phyloP scores from a whole-genome alignment of 306 rosid genomes.

The Hippophae rhamnoides region DNA sequence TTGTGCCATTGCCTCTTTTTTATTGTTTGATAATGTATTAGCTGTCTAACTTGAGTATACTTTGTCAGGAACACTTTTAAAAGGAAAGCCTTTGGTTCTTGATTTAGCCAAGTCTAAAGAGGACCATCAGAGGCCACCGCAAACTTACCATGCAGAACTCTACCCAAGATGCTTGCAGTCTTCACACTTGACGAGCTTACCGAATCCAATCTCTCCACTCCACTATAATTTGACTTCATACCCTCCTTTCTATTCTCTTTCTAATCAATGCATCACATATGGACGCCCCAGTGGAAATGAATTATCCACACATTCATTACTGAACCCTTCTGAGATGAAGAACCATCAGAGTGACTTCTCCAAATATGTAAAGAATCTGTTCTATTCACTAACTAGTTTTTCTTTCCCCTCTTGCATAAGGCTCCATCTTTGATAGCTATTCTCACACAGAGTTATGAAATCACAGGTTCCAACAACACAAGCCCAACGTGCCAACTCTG shows the following conservation, averaged over 20 bases:
- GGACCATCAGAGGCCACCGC: background rate
- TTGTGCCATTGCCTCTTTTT: too few species aligned
- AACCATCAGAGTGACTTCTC: background rate
- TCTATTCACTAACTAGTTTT: background rate
- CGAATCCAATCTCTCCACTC: too few species aligned
- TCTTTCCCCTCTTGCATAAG: background rate
- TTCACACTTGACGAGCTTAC: too few species aligned
- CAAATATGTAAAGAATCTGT: slow-evolving; percentile 1
- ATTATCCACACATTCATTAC: background rate
- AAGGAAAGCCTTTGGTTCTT: too few species aligned
- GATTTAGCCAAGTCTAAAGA: slow-evolving; percentile 3
- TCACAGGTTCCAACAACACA: slow-evolving; percentile 5
- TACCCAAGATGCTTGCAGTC: too few species aligned
- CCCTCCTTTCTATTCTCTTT: too few species aligned
- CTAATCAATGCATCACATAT: background rate
- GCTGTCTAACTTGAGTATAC: background rate
- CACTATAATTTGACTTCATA: too few species aligned
- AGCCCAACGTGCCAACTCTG: background rate
- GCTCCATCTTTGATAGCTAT: background rate
- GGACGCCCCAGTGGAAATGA: background rate
- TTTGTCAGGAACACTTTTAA: background rate
- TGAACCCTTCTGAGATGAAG: background rate
- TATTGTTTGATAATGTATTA: background rate
- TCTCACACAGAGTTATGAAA: slow-evolving; percentile 1
- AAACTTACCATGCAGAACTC: too few species aligned